Percentiles rank a stretch among this genome's conserved stretches.
phyloP scores from a whole-genome alignment of 1,284 basidiomycete species.

The Sutorius eximius region DNA sequence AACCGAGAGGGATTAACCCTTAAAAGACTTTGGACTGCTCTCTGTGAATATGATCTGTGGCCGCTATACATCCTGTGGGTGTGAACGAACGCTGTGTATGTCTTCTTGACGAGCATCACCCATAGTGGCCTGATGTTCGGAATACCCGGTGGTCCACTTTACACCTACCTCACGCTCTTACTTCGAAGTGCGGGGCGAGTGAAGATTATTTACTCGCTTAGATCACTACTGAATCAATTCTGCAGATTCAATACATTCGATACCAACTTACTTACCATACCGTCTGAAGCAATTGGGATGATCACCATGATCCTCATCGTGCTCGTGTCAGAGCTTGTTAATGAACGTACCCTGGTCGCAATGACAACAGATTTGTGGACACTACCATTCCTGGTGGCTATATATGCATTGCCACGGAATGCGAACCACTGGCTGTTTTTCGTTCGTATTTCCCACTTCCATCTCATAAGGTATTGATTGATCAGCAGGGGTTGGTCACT shows the following conservation, averaged over 20 bases:
- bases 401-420: constrained; percentile 12
- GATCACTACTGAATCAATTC: background rate
- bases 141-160: constrained; percentile 52
- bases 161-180: constrained; percentile 60
- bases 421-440: constrained; percentile 16
- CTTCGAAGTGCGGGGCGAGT: constrained; percentile 54
- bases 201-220: background rate
- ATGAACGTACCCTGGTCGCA: constrained; percentile 47
- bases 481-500: constrained; percentile 10
- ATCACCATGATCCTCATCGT: constrained; percentile 46
- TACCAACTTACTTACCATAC: constrained; percentile 63
- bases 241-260: constrained; percentile 58
- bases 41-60: constrained; percentile 70
- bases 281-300: constrained; percentile 45
- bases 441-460: background rate
- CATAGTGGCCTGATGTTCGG: constrained; percentile 43
- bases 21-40: constrained; percentile 52
- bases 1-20: constrained; percentile 69
- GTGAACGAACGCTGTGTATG: background rate
- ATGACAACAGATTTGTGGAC: constrained; percentile 53
- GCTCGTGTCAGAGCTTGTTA: constrained; percentile 45
- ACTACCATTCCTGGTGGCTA: constrained; percentile 29
- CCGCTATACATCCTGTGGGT: constrained; percentile 61
- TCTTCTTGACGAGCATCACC: background rate
- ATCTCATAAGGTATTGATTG: background rate